Base-by-base conservation (phyloP, 2,329 filamentous ascomycete genomes). In the Fusarium hainanense region DNA sequence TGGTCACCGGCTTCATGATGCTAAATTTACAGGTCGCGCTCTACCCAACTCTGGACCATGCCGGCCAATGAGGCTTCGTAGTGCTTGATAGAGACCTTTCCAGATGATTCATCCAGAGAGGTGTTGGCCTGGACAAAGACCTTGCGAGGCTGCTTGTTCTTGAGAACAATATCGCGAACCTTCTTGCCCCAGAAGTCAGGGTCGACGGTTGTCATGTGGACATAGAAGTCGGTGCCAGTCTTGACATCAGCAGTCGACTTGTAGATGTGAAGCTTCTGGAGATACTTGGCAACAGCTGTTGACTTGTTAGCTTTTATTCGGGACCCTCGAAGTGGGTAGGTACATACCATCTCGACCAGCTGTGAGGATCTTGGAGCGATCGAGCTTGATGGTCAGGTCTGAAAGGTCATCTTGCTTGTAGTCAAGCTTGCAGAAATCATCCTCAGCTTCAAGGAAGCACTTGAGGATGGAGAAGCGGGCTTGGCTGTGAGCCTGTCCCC, bases 51-150 rank as follows among this genome's bases (percentile, higher is more conserved):
- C 84, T 93, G 86, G 66, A 97, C 90, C 84, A 98, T 90, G 8
- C 94, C 94, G 79, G 92, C 88, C 9, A 90, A 83, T 8, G 89
- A 92, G 2, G 94, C 87, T 72, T 97, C 93, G 80, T 98, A 98
- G 82, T 98, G 93, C 82, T 90, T 92, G 79, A 97, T 81, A 16
- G 85, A 86, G 30, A 97, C 92, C 78, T 90, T 87, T 60, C 92
- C 93, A 1, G 86, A 88, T 14, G 86, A 82, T 78, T 88, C 86
- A 66, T 91, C 88, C 42, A 96, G 77, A 59, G 90, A 86, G 1
- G 95, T 98, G 80, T 97, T 98, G 63, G 93, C 93, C 83, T 98
- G 94, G 56, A 98, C 93, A 82, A 97, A 98, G 46, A 98, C 91
- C 84, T 94, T 94, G 63, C 92, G 84, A n/a, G 92, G 92, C 80